A percentile compares a stretch with the other conserved stretches of the same genome.
Conservation (phyloP, 2,329 filamentous ascomycete genomes). For the Diplodia scrobiculata region DNA sequence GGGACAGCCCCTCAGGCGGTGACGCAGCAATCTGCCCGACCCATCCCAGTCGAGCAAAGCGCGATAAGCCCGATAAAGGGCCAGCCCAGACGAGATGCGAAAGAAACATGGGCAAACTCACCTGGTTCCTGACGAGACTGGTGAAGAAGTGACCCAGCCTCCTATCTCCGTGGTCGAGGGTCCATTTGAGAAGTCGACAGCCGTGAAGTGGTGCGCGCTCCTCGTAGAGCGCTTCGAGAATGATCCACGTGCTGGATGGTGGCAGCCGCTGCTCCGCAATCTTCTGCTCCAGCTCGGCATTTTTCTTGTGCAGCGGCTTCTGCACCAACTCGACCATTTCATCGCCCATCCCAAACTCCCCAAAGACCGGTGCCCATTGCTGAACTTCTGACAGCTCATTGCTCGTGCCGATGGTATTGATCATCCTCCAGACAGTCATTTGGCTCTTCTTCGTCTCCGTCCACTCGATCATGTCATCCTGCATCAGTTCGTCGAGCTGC, state of each 20-base stretch:
- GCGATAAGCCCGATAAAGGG: conserved; percentile 6
- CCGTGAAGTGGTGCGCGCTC: not conserved
- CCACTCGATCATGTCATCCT: not conserved
- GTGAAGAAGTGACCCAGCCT: not conserved
- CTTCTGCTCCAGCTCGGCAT: not conserved
- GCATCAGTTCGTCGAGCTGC: not conserved
- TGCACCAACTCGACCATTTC: not conserved
- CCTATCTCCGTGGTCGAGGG: not conserved
- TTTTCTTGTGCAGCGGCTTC: not conserved
- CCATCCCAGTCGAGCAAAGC: conserved; percentile 1
- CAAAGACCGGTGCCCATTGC: not conserved
- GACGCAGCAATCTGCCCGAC: conserved; percentile 7
- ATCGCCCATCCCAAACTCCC: not conserved
- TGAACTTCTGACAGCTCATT: not conserved
- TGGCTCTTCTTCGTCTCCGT: not conserved
- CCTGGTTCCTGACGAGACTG: not conserved
- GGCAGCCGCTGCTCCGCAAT: not conserved
- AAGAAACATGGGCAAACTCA: not conserved
- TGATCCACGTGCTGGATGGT: not conserved
- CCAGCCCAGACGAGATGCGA: not conserved
- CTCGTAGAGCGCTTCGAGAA: not conserved
- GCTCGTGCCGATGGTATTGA: not conserved
- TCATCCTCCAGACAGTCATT: not conserved
- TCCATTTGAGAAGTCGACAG: not conserved
- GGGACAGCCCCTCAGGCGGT: conserved; percentile 26